Evolutionary conservation across 371 early-diverging fungal species (phyloP).

Genomic region (Apophysomyces variabilis): DNA sequence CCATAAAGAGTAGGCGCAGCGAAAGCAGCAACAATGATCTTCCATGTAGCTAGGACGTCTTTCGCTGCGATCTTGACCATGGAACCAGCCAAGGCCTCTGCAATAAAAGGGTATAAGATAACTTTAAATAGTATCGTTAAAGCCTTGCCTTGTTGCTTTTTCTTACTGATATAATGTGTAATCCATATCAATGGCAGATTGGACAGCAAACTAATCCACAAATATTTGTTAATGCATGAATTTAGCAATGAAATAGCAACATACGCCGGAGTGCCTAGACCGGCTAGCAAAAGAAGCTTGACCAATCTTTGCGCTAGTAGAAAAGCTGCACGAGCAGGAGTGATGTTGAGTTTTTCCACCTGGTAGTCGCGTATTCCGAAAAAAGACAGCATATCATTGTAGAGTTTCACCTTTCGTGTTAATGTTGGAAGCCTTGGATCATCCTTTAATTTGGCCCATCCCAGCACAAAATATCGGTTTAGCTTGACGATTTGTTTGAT

Average conservation of each 20-base stretch:
- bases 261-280: constrained; percentile 88
- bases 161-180: constrained; percentile 69
- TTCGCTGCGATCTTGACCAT: constrained; percentile 92
- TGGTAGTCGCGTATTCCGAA: constrained; percentile 96
- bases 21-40: constrained; percentile 81
- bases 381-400: constrained; percentile 83
- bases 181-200: constrained; percentile 81
- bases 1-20: constrained; percentile 80
- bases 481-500: constrained; percentile 83
- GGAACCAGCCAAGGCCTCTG: constrained; percentile 88
- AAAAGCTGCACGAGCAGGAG: constrained; percentile 67
- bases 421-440: constrained; percentile 72
- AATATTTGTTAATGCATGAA: too few relatives aligned
- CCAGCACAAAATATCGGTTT: constrained; percentile 84
- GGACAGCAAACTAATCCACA: constrained; percentile 57
- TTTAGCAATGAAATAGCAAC: constrained; percentile 8
- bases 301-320: constrained; percentile 66
- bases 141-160: constrained; percentile 72
- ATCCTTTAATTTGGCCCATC: constrained; percentile 75
- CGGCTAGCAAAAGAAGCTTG: constrained; percentile 69
- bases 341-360: constrained; percentile 81
- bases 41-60: constrained; percentile 97
- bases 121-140: neutral
- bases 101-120: neutral
- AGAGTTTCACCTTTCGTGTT: constrained; percentile 72